Base-by-base conservation (phyloP, 1,139 yeast genomes). In the Candida smagusa region DNA sequence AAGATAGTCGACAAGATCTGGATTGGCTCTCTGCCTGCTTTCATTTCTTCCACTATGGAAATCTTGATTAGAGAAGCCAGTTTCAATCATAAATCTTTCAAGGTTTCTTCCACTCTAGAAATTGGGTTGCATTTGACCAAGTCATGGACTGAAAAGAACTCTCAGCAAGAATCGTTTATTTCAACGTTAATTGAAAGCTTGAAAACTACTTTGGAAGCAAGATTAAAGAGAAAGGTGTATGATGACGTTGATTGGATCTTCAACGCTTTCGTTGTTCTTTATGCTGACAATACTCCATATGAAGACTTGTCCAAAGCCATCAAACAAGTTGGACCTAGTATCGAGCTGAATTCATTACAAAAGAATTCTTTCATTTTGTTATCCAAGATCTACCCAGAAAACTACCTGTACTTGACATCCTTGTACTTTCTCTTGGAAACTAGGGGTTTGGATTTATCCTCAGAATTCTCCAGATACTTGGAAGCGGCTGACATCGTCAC, bases 1-100 rank as follows among this genome's bases (percentile, higher is more conserved):
- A 45, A 48, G 0, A 47, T 69, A 6, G 54, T 61, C 26, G 39
- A 49, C 8, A 38, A 42, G 0, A 44, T 69, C 2, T 69, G 74
- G 73, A 27, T 9, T 9, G 55, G 58, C 33, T 59, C 66, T 37
- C 59, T 53, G 27, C 53, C 54, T 19, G 42, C 39, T 2, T 28
- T 56, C 26, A 41, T 48, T 19, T 23, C 41, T 7, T 28, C 38
- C 0, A 33, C 58, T 0, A 33, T 63, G 4, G 34, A 46, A 2
- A 22, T 28, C 4, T 41, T 54, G 16, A 23, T 33, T 11, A 26
- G 36, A 11, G 37, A 35, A 6, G 30, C 35, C 25, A 35, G 29
- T 8, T 40, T 40, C 31, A 28, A 30, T 4, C 21, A 13, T 7
- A 42, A 40, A 22, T 9, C 9, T 11, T 36, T 38, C 28, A 11